Evolutionary conservation across 2,329 filamentous ascomycete species (phyloP), one percentile per base, ranked within the genome.

Genomic region (Phyllosticta ampelicida): DNA sequence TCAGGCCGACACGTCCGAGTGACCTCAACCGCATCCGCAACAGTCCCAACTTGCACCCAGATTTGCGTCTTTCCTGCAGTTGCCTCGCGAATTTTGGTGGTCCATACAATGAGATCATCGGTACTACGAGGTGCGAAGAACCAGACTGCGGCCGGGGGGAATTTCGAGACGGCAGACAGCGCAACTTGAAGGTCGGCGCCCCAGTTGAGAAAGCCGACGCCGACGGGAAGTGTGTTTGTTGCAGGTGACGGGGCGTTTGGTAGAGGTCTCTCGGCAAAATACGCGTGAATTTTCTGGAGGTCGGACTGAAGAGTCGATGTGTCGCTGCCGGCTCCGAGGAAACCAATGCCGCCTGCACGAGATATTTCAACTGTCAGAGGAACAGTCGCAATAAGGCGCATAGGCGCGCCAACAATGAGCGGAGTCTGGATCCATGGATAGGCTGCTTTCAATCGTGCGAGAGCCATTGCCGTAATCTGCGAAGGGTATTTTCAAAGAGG

Each of bases 341-440:
- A 78, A 55, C 75, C 75, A 9, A 77, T 65, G n/a, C 75, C 75
- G 20, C 75, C 75, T 29, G 80, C 79, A 63, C 71, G 71, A 1
- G 80, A 83, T 13, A 88, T 78, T 50, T 82, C 78, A 29, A 83
- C 73, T 2, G 85, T 83, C 2, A 89, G 77, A 0, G 66, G 77
- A 61, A 68, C 78, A 65, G 69, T 77, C 63, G 78, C 74, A 56
- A 89, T 81, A 36, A 83, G 75, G 51, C 84, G 80, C 86, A 90
- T 89, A 0, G 87, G 87, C 1, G 85, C 86, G 44, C 77, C 75
- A 51, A 79, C 74, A 28, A 90, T 76, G 19, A 87, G 70, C 5
- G 84, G 85, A 1, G 71, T 64, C 36, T 74, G 68, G 4, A 76
- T 78, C 83, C 84, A 87, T 63, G 83, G 81, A 64, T 85, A 84